phyloP scores from a whole-genome alignment of 306 rosid species.

The Carpinus fangiana region DNA sequence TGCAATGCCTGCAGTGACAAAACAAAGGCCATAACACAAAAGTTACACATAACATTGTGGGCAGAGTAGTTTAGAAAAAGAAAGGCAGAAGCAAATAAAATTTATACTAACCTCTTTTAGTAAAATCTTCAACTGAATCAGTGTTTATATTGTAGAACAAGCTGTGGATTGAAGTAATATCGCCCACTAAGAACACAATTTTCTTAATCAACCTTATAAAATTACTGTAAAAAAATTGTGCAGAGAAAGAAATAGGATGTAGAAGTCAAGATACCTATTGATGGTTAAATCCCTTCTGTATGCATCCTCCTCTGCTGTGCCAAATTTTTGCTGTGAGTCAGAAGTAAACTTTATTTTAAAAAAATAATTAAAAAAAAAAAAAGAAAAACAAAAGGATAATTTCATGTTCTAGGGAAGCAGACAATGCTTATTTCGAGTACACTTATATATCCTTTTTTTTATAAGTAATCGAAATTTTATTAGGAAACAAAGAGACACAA shows the following conservation, averaged over 20 bases:
- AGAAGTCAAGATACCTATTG: slow-evolving; percentile 57
- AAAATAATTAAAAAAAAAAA: background rate
- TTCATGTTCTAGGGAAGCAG: background rate
- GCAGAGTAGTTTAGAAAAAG: slow-evolving; percentile 16
- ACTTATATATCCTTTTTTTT: background rate
- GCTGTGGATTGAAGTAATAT: slow-evolving; percentile 36
- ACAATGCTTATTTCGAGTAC: background rate
- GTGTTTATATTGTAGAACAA: slow-evolving; percentile 91
- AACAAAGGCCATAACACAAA: slow-evolving; percentile 19
- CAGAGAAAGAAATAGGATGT: slow-evolving; percentile 4
- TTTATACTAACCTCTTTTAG: slow-evolving; percentile 66
- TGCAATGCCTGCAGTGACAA: slow-evolving; percentile 53
- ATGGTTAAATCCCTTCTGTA: slow-evolving; percentile 95
- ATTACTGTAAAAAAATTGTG: slow-evolving; percentile 15
- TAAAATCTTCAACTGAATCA: slow-evolving; percentile 74
- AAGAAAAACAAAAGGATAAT: background rate
- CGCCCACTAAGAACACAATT: slow-evolving; percentile 8
- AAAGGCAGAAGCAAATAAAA: slow-evolving; percentile 22
- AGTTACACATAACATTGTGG: background rate
- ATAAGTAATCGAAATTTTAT: too few species aligned
- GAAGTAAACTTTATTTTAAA: slow-evolving; percentile 15
- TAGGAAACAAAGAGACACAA: too few species aligned
- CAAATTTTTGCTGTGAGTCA: slow-evolving; percentile 74
- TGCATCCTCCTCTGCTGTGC: slow-evolving; percentile 92
- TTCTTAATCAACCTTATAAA: slow-evolving; percentile 13